phyloP scores from a whole-genome alignment of 2,329 filamentous ascomycete species.

The Alternaria solani region DNA sequence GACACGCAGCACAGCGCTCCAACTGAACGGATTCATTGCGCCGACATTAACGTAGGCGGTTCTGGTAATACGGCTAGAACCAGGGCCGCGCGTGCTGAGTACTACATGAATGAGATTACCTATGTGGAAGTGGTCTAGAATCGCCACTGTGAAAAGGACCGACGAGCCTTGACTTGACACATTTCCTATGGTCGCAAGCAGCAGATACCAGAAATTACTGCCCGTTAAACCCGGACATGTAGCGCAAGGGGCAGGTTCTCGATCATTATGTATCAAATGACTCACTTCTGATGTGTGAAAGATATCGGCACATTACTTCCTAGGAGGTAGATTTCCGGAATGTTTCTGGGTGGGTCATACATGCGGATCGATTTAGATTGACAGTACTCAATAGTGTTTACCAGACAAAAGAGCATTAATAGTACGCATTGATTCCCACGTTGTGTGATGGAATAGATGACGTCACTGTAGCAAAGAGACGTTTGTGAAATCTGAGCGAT shows the following conservation, averaged over 20 bases:
- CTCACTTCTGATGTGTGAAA: not conserved
- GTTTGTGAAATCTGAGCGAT: not conserved
- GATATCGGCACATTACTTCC: not conserved
- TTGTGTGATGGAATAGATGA: not conserved
- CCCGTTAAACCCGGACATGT: not conserved
- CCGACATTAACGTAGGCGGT: not conserved
- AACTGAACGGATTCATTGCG: not conserved
- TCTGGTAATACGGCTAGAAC: not conserved
- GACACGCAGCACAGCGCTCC: constrained; percentile 1
- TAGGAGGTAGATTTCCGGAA: not conserved
- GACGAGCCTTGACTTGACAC: not conserved
- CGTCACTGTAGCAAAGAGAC: not conserved
- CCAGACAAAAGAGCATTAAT: not conserved
- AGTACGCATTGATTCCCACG: no score
- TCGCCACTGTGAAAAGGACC: not conserved
- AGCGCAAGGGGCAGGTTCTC: not conserved
- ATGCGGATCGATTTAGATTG: no score
- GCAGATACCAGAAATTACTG: not conserved
- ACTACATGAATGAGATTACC: not conserved
- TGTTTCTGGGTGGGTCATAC: not conserved
- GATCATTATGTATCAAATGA: not conserved
- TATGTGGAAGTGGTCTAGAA: not conserved
- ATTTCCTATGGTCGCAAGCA: not conserved
- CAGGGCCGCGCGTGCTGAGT: not conserved
- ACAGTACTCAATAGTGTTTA: not conserved